Evolutionary conservation across 805 yeast genomes (phyloP).

Genomic region (Wickerhamiella allomyrinae): DNA sequence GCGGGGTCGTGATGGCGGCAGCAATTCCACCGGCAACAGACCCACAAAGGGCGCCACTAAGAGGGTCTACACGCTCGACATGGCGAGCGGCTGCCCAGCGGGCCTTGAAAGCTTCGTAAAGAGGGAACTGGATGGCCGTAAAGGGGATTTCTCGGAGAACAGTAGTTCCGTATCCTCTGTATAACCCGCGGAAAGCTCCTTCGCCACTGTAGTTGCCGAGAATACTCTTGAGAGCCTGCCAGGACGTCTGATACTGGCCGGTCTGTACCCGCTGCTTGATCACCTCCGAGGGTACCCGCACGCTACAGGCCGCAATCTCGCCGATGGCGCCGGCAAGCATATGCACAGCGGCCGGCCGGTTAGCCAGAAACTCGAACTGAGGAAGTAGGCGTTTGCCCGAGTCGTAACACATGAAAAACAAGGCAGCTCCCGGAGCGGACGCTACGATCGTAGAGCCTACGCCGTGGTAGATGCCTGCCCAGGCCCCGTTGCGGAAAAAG

Average conservation of each 20-base stretch:
- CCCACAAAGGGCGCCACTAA: slow-evolving; percentile 79
- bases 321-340: slow-evolving; percentile 84
- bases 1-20: slow-evolving; percentile 87
- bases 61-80: slow-evolving; percentile 36
- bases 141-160: slow-evolving; percentile 93
- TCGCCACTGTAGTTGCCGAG: slow-evolving; percentile 57
- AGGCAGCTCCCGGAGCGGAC: slow-evolving; percentile 76
- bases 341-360: slow-evolving; percentile 38
- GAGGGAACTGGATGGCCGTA: slow-evolving; percentile 88
- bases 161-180: slow-evolving; percentile 88
- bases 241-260: slow-evolving; percentile 40
- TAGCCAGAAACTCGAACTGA: slow-evolving; percentile 6
- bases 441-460: slow-evolving; percentile 88
- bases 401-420: slow-evolving; percentile 77
- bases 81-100: slow-evolving; percentile 42
- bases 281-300: slow-evolving; percentile 94
- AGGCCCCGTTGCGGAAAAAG: slow-evolving; percentile 84
- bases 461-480: slow-evolving; percentile 80
- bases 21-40: slow-evolving; percentile 91
- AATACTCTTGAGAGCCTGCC: slow-evolving; percentile 49
- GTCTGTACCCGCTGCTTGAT: slow-evolving; percentile 92
- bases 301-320: slow-evolving; percentile 83
- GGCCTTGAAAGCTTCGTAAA: slow-evolving; percentile 70
- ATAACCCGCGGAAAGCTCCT: slow-evolving; percentile 63
- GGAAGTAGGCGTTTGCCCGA: slow-evolving; percentile 13